Evolutionary conservation across 2,329 filamentous ascomycete genomes (phyloP), one percentile per base, ranked within the genome.

Genomic region (Fusarium torulosum): DNA sequence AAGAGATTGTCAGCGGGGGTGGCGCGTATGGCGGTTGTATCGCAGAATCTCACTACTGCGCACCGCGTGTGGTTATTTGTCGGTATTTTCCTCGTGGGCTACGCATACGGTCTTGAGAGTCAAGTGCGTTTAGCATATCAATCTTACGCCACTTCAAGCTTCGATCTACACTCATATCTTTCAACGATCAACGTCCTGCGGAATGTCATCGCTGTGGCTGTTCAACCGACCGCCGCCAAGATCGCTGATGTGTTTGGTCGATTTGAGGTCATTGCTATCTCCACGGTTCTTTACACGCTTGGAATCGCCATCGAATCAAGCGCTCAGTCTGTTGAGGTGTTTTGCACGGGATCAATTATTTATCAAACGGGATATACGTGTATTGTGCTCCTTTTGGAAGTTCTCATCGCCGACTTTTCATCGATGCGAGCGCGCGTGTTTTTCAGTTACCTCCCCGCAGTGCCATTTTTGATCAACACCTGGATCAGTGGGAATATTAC

Each of bases 231-330:
- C 0, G 85, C 85, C 0, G 88, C 86, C 11, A 90, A 89, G 68
- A 81, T 90, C 56, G 86, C 88, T 19, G 88, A 88, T 68, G 84
- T 89, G 11, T 88, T 90, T 67, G 88, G 88, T 20, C 82, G 88
- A 59, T 80, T 86, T 20, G 87, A 90, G 72, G 78, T 89, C 33
- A 80, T 90, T 14, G 73, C 83, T 5, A 74, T 87, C 2, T 84
- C 85, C 0, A 82, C 87, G 1, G 44, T 87, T 13, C 86, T 90
- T 59, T 89, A 89, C 59, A 81, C 85, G 1, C 23, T 79, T 49
- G 83, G 84, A 14, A 86, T 87, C 6, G 81, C 85, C 7, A 76
- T 90, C 29, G 85, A 89, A 73, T 80, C 86, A 14, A 79, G 77
- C 6, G 79, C 85, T 0, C 77, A 73, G 17, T 80, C 79, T 23